These are phyloP conservation scores for Penicillium sp. DNA, from an alignment of 2,329 filamentous ascomycete genomes.

Conservation along the genomic window DNA sequence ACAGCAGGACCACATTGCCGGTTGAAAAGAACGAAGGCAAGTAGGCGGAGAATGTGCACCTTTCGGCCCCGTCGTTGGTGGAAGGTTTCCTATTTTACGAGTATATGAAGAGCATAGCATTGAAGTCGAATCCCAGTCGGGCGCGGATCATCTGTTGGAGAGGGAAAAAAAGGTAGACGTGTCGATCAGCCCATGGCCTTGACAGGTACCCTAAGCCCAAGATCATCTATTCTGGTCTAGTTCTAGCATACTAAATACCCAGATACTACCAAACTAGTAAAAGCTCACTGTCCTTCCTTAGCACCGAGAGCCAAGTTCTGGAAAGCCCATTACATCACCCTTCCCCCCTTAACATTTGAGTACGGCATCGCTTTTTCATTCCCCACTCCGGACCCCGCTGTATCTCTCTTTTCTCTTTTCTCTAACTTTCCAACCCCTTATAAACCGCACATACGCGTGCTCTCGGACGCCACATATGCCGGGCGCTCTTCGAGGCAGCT, in stretches of 20 bases:
- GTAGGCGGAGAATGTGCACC: background rate
- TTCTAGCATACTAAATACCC: no score
- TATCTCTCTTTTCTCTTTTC: conserved; percentile 1
- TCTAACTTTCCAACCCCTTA: conserved; percentile 10
- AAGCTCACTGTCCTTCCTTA: background rate
- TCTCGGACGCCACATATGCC: conserved; percentile 28
- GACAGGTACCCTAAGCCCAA: background rate
- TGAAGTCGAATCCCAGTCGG: background rate
- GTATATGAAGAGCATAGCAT: background rate
- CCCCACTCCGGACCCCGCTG: conserved; percentile 6
- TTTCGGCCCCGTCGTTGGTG: background rate
- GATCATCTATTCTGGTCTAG: background rate
- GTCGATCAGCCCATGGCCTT: conserved; percentile 13
- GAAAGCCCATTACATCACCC: conserved; percentile 17
- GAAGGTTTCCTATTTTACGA: background rate
- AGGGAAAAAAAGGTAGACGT: background rate
- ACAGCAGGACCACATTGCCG: background rate
- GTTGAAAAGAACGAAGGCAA: background rate
- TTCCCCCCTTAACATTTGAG: background rate
- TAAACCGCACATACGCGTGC: conserved; percentile 19
- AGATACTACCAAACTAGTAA: no score
- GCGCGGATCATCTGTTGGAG: background rate
- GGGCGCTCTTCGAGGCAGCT: conserved; percentile 36
- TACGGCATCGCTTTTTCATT: background rate
- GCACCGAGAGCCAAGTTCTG: background rate